Evolutionary conservation across 108 stramenopile species (phyloP), one percentile per base, ranked within the genome.

Genomic region (Hondaea fermentalgiana): DNA sequence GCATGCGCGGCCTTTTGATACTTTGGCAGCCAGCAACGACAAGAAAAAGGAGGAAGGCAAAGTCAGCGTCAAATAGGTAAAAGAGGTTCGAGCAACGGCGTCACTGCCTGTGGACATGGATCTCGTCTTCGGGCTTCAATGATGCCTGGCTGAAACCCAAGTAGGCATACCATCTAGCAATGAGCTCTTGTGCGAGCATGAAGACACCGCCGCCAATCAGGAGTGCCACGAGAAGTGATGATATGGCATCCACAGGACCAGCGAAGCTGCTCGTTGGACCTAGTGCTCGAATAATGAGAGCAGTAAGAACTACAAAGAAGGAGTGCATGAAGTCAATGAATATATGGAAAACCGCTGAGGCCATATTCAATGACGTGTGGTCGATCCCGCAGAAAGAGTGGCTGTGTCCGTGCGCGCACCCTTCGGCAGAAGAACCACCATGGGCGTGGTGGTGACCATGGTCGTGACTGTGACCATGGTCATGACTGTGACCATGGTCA

Each of bases 261-360:
- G 76, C 51, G 76, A 83, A 53, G 45, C 23, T 43, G 16, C 49
- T 53, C 28, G 45, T 23, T 17, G 76, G 49, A 14, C 76, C 76
- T 6, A 83, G n/a, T 12, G 19, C 76, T 28, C 51, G 45, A 3
- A 83, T 47, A 53, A 83, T 25, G 51, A 83, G 76, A 6, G 76
- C 76, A 28, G 76, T 83, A 6, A 83, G 17, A 6, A 83, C 76
- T 2, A 83, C 76, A 23, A 53, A 83, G 25, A 83, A 83, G 49
- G 76, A 83, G 51, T 83, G 76, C 76, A 83, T 53, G 49, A 83
- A 83, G 76, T 83, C 76, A 12, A 83, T 53, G 51, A 83, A 83
- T 28, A 83, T 83, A 35, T 83, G 76, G 3, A 83, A 83, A 43
- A 83, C 76, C 6, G 76, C 76, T 16, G 76, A 83, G n/a, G 76